Evolutionary conservation across 164 flowering plant species (phyloP).

Genomic region (Vitis riparia): DNA sequence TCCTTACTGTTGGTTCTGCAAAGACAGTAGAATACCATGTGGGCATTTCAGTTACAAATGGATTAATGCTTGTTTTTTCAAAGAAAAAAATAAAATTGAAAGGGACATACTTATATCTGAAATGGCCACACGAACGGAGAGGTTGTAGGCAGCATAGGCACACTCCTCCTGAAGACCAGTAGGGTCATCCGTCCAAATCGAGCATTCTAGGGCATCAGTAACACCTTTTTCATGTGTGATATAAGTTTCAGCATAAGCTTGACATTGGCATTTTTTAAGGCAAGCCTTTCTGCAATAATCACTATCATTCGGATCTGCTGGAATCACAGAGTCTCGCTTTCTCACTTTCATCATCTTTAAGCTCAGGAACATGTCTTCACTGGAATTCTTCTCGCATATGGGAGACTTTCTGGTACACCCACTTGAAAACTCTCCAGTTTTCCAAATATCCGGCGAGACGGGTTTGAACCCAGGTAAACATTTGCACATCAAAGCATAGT

Average conservation of each 20-base stretch:
- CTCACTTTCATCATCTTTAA: slow-evolving; percentile 13
- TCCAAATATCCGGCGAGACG: not conserved
- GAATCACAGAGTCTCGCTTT: too few species aligned
- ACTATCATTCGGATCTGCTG: not conserved
- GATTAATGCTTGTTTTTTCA: too few species aligned
- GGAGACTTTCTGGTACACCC: slow-evolving; percentile 17
- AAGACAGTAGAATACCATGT: too few species aligned
- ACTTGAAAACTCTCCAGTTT: slow-evolving; percentile 2
- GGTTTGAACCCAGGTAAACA: slow-evolving; percentile 27
- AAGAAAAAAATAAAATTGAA: too few species aligned
- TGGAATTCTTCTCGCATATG: not conserved
- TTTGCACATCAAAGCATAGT: slow-evolving; percentile 1
- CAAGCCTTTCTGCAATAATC: not conserved
- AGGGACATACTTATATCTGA: slow-evolving; percentile 24
- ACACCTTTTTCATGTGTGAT: too few species aligned
- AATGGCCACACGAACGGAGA: slow-evolving; percentile 22
- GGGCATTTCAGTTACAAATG: too few species aligned
- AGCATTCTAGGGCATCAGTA: too few species aligned
- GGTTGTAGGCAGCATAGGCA: slow-evolving; percentile 6
- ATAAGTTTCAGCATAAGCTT: not conserved
- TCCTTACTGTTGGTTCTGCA: slow-evolving; percentile 24
- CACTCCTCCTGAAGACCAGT: slow-evolving; percentile 34
- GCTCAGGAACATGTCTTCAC: not conserved
- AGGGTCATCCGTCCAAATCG: not conserved
- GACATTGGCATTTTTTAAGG: slow-evolving; percentile 6